phyloP scores from a whole-genome alignment of 148 eudicot genomes.

The Arbutus unedo region DNA sequence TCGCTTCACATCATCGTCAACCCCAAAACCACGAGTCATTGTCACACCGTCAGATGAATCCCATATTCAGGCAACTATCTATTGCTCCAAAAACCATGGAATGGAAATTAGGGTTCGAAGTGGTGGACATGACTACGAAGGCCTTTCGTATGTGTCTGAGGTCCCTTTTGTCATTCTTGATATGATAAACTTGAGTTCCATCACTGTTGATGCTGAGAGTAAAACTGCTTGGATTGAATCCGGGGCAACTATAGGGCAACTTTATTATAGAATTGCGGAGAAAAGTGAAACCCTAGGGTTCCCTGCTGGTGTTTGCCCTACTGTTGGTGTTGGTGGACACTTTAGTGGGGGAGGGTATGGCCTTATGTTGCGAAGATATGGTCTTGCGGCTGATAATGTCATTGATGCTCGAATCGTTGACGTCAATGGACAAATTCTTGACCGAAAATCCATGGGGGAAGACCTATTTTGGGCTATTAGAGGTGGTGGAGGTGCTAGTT shows the following conservation, averaged over 20 bases:
- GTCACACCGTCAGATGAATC: neutral
- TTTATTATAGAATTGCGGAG: neutral
- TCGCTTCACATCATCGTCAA: neutral
- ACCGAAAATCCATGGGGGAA: neutral
- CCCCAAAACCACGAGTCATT: constrained; percentile 4
- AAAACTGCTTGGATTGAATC: constrained; percentile 6
- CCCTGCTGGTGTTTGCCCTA: neutral
- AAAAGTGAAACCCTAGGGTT: neutral
- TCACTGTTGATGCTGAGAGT: neutral
- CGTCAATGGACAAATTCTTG: constrained; percentile 1
- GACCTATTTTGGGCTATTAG: no score
- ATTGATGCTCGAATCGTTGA: neutral
- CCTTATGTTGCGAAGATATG: no score
- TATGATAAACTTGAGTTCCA: neutral
- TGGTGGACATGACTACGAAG: neutral
- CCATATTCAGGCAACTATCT: neutral
- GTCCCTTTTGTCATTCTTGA: neutral
- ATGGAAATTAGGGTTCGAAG: neutral
- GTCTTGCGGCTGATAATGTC: neutral
- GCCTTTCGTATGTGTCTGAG: neutral
- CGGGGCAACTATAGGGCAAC: constrained; percentile 4
- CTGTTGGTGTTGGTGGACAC: neutral
- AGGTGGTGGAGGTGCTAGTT: no score
- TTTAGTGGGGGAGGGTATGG: no score
- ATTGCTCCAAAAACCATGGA: neutral